Evolutionary conservation across 495 filamentous ascomycete genomes (phyloP).

Genomic region (Polyplosphaeria fusca): DNA sequence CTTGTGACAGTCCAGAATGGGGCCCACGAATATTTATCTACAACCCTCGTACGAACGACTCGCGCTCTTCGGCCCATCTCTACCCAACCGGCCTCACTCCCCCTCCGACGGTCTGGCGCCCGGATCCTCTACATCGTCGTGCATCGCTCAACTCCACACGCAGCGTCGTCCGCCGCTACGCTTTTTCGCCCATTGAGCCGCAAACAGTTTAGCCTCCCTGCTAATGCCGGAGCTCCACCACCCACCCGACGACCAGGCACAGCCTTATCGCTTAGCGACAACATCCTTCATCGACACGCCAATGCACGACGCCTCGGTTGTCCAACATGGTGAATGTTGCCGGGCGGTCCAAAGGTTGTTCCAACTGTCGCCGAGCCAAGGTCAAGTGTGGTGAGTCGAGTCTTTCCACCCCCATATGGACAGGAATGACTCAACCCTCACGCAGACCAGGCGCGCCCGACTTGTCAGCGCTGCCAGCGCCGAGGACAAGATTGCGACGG

Average conservation of each 20-base stretch:
- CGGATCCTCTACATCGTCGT: no score
- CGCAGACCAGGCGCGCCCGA: slow-evolving; percentile 6
- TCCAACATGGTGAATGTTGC: slow-evolving; percentile 14
- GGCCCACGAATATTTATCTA: no score
- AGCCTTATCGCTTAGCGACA: no score
- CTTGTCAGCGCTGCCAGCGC: slow-evolving; percentile 5
- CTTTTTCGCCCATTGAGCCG: slow-evolving; percentile 17
- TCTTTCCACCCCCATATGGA: neutral
- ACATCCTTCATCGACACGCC: no score
- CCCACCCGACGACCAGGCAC: no score
- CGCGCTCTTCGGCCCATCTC: no score
- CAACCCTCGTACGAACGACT: no score
- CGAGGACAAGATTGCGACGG: slow-evolving; percentile 8
- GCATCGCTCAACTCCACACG: neutral
- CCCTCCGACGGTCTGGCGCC: no score
- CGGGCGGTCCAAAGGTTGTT: slow-evolving; percentile 15
- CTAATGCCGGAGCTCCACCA: no score
- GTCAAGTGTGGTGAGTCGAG: slow-evolving; percentile 14
- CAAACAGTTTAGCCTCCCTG: slow-evolving; percentile 4
- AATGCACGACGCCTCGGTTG: neutral
- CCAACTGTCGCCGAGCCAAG: slow-evolving; percentile 4
- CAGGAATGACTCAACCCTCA: neutral
- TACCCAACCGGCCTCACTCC: no score
- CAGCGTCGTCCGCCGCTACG: neutral
- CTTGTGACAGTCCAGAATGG: no score